Evolutionary conservation across 208 protist species (phyloP).

Genomic region (Leishmania martiniquensis): DNA sequence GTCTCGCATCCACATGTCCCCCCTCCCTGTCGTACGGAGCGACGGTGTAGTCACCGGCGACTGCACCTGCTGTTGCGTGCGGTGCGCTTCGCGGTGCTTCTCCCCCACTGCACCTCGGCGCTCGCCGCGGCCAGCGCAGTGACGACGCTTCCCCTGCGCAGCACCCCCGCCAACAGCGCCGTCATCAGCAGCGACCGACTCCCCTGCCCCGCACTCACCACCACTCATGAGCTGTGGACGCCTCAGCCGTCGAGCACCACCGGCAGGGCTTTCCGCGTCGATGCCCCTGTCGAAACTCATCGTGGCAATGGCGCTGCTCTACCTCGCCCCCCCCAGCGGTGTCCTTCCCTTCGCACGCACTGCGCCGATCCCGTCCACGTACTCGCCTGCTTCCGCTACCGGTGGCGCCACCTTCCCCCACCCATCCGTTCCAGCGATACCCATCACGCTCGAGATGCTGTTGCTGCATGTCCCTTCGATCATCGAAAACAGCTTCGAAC

Average conservation of each 20-base stretch:
- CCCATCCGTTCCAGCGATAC: slow-evolving; percentile 17
- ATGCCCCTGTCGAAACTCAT: slow-evolving; percentile 56
- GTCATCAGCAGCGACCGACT: not conserved
- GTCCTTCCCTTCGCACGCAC: slow-evolving; percentile 46
- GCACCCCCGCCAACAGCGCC: not conserved
- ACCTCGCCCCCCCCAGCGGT: slow-evolving; percentile 33
- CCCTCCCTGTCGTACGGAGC: not conserved
- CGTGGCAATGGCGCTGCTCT: slow-evolving; percentile 43
- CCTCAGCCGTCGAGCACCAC: slow-evolving; percentile 13
- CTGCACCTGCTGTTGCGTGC: not conserved
- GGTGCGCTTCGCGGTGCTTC: slow-evolving; percentile 1
- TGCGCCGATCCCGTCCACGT: slow-evolving; percentile 40
- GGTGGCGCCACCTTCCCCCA: slow-evolving; percentile 16
- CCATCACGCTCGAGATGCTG: slow-evolving; percentile 65
- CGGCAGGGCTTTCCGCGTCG: slow-evolving; percentile 40
- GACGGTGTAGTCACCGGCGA: not conserved
- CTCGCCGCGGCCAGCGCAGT: not conserved
- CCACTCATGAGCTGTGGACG: slow-evolving; percentile 4
- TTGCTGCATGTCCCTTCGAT: slow-evolving; percentile 66
- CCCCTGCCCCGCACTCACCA: not conserved
- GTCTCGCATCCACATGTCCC: not conserved
- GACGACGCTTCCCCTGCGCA: not conserved
- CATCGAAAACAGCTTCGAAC: slow-evolving; percentile 37
- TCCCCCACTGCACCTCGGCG: not conserved
- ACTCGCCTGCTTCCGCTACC: slow-evolving; percentile 36